Conservation (phyloP, 148 eudicot genomes). For the Tetragonia tetragonoides region DNA sequence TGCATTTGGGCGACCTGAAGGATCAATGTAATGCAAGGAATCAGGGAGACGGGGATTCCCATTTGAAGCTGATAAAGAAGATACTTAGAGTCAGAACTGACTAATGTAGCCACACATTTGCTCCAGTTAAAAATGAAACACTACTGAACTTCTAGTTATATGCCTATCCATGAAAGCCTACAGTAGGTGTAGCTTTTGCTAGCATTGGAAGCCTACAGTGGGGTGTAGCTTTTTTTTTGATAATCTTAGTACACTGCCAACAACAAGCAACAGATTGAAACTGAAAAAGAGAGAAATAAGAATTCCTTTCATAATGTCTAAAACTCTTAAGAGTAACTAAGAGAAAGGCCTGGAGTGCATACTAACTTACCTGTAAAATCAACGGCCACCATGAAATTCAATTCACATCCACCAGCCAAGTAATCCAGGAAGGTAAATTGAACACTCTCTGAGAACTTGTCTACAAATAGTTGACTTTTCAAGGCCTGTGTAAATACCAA, state of each 20-base stretch:
- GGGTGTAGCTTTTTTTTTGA: too few relatives aligned
- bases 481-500: constrained; percentile 49
- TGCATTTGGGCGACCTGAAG: constrained; percentile 97
- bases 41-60: constrained; percentile 99
- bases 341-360: background rate
- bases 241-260: background rate
- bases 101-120: constrained; percentile 3
- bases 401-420: constrained; percentile 76
- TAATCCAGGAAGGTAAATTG: constrained; percentile 88
- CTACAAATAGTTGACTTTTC: constrained; percentile 84
- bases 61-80: constrained; percentile 82
- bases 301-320: background rate
- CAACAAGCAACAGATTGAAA: background rate
- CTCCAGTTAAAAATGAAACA: constrained; percentile 1
- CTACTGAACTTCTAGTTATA: constrained; percentile 9
- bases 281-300: background rate
- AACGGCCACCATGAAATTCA: constrained; percentile 97
- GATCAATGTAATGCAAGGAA: constrained; percentile 96
- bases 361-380: constrained; percentile 83
- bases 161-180: constrained; percentile 12
- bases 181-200: constrained; percentile 9
- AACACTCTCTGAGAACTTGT: constrained; percentile 66
- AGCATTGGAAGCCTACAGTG: background rate
- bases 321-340: background rate
- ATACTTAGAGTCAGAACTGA: constrained; percentile 21